Evolutionary conservation across 2,329 filamentous ascomycete species (phyloP).

Genomic region (Zasmidium citrigriseum): DNA sequence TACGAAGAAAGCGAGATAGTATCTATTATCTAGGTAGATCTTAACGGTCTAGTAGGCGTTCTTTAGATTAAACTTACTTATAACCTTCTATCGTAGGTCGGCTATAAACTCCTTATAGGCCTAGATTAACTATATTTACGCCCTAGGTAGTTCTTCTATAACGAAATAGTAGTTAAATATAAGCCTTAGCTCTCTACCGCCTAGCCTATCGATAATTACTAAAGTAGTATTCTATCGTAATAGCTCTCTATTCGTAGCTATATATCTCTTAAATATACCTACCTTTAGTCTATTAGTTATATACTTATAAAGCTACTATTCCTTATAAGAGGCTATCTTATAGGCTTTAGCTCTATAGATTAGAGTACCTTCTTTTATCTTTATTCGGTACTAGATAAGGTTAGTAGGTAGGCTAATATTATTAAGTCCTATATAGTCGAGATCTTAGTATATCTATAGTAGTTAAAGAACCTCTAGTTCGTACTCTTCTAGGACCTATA

Average conservation of each 20-base stretch:
- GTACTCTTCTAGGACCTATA: neutral
- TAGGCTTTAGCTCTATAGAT: neutral
- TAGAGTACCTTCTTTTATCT: neutral
- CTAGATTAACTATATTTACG: neutral
- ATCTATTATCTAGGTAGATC: neutral
- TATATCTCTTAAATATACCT: neutral
- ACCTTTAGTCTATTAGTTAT: neutral
- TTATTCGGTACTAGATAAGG: neutral
- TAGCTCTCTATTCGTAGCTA: neutral
- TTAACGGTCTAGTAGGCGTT: neutral
- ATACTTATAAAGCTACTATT: neutral
- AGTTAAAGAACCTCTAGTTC: neutral
- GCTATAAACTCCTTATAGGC: neutral
- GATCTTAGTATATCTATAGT: conserved; percentile 2
- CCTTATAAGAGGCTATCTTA: neutral
- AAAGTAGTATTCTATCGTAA: neutral
- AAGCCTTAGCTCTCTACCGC: neutral
- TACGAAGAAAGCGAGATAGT: neutral
- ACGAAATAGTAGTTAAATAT: conserved; percentile 4
- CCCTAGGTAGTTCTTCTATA: neutral
- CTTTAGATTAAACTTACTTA: neutral
- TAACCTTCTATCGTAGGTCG: neutral
- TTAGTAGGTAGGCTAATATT: neutral
- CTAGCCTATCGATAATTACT: neutral
- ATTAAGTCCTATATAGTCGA: neutral